These are phyloP conservation scores for Dryas drummondii DNA, from an alignment of 306 rosid genomes.

Conservation along the genomic window DNA sequence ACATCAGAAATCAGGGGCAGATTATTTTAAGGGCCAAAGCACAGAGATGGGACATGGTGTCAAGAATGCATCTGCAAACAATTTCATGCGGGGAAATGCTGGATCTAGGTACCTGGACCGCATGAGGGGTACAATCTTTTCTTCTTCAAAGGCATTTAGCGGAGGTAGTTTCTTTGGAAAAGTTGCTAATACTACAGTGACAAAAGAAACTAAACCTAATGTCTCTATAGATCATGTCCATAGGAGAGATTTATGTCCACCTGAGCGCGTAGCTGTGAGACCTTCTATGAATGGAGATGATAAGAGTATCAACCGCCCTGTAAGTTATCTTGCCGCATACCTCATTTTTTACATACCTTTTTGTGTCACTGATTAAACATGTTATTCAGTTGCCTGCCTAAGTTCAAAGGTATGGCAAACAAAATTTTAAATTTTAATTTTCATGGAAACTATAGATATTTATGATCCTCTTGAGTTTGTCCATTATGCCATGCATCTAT, in stretches of 20 bases:
- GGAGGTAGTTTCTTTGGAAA: constrained; percentile 77
- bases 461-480: constrained; percentile 10
- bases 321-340: constrained; percentile 48
- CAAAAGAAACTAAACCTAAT: constrained; percentile 66
- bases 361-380: constrained; percentile 1
- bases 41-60: constrained; percentile 49
- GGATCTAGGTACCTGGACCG: constrained; percentile 90
- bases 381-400: constrained; percentile 15
- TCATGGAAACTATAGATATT: constrained; percentile 1
- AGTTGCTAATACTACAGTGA: constrained; percentile 47
- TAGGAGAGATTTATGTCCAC: constrained; percentile 55
- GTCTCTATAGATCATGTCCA: constrained; percentile 64
- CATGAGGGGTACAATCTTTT: constrained; percentile 85
- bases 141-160: constrained; percentile 88
- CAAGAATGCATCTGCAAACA: constrained; percentile 49
- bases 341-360: constrained; percentile 10
- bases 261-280: constrained; percentile 62
- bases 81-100: constrained; percentile 55
- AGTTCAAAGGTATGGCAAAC: constrained; percentile 3
- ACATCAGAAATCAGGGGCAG: constrained; percentile 56
- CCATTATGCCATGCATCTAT: constrained; percentile 5
- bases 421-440: not conserved
- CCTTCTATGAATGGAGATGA: constrained; percentile 63
- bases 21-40: constrained; percentile 53
- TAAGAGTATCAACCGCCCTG: constrained; percentile 60